Conservation (phyloP, 768 basidiomycete species). For the Suillus subluteus region DNA sequence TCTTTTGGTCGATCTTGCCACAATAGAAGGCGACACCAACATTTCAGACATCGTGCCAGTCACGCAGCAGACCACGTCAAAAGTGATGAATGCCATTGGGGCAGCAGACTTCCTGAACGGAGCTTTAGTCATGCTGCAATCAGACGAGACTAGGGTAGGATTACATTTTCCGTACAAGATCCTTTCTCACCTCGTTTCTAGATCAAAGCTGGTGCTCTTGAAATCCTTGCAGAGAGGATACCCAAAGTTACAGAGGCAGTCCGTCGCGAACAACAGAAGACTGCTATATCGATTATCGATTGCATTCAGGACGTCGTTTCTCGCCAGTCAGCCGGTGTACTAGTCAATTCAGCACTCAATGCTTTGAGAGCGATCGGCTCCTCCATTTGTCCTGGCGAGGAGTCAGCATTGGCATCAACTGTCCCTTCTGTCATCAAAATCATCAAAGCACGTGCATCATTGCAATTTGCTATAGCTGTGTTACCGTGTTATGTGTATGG, state of each 20-base stretch:
- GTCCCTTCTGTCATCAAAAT: conserved; percentile 61
- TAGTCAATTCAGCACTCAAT: conserved; percentile 53
- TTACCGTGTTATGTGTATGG: conserved; percentile 67
- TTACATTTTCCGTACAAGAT: background rate
- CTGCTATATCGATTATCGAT: conserved; percentile 56
- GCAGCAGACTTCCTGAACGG: conserved; percentile 71
- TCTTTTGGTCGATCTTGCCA: conserved; percentile 51
- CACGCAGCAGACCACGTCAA: conserved; percentile 55
- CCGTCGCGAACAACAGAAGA: conserved; percentile 53
- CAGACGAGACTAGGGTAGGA: conserved; percentile 55
- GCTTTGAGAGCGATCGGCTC: conserved; percentile 63
- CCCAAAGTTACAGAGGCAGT: conserved; percentile 57
- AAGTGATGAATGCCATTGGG: conserved; percentile 64
- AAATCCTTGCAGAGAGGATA: conserved; percentile 69
- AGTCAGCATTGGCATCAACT: conserved; percentile 57
- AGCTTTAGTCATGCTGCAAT: conserved; percentile 56
- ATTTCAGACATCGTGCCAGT: conserved; percentile 48
- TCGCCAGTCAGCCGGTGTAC: conserved; percentile 40
- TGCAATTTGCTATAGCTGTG: conserved; percentile 51
- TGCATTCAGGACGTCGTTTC: conserved; percentile 53
- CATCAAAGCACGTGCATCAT: conserved; percentile 43
- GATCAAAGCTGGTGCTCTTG: conserved; percentile 71
- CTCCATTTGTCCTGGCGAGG: conserved; percentile 68
- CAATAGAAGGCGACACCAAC: conserved; percentile 37
- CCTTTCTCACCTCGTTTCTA: conserved; percentile 30